Conservation (phyloP, 2,329 filamentous ascomycete species). For the Fusarium sp. region DNA sequence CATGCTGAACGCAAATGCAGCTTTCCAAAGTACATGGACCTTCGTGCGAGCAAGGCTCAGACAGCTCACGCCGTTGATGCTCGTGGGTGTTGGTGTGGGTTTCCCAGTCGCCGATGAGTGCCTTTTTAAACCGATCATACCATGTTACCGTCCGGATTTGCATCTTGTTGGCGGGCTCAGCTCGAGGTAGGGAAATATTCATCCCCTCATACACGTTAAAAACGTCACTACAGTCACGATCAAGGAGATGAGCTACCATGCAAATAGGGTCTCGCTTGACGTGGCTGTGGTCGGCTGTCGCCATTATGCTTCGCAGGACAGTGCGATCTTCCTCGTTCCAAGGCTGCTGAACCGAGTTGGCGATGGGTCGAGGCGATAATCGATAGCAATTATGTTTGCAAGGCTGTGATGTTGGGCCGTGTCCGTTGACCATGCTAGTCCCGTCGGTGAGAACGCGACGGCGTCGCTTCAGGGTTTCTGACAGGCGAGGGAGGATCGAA, state of each 20-base stretch:
- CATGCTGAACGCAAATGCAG: slow-evolving; percentile 75
- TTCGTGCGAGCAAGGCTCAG: slow-evolving; percentile 78
- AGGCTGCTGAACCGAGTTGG: slow-evolving; percentile 38
- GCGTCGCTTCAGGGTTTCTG: slow-evolving; percentile 53
- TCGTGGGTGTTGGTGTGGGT: slow-evolving; percentile 69
- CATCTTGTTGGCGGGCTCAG: slow-evolving; percentile 49
- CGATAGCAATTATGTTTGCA: slow-evolving; percentile 63
- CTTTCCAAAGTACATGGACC: slow-evolving; percentile 73
- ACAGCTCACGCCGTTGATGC: slow-evolving; percentile 69
- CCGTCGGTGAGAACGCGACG: slow-evolving; percentile 31
- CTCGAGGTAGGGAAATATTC: slow-evolving; percentile 46
- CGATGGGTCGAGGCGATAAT: slow-evolving; percentile 43
- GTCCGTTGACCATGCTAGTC: slow-evolving; percentile 33
- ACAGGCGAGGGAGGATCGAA: slow-evolving; percentile 60
- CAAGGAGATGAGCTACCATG: slow-evolving; percentile 64
- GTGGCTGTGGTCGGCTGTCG: slow-evolving; percentile 60
- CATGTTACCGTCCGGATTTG: slow-evolving; percentile 65
- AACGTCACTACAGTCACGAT: slow-evolving; percentile 68
- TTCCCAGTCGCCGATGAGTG: slow-evolving; percentile 69
- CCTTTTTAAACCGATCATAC: slow-evolving; percentile 72
- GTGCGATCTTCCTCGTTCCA: slow-evolving; percentile 67
- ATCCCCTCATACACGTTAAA: slow-evolving; percentile 53
- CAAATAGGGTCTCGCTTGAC: slow-evolving; percentile 63
- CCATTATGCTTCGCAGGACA: slow-evolving; percentile 64
- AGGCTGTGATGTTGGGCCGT: slow-evolving; percentile 33